Evolutionary conservation across 352 stramenopile genomes (phyloP).

Genomic region (Pythium sukuiense): DNA sequence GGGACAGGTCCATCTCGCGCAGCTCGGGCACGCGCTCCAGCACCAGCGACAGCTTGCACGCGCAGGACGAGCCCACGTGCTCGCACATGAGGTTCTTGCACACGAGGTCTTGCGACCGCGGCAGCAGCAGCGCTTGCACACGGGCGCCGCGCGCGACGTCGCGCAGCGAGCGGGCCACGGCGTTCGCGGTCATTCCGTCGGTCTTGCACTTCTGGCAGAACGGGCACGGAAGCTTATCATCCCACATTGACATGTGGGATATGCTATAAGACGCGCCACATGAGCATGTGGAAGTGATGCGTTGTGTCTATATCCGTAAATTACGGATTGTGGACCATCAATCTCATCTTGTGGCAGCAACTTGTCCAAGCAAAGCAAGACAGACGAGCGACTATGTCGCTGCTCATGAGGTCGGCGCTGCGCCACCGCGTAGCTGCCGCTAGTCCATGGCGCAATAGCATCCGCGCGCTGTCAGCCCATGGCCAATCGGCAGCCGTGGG

Average conservation of each 20-base stretch:
- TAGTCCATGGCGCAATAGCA: not conserved
- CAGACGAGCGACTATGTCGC: slow-evolving; percentile 1
- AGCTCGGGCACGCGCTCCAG: slow-evolving; percentile 75
- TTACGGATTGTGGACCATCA: not conserved
- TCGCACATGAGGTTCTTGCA: slow-evolving; percentile 93
- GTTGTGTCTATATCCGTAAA: slow-evolving; percentile 1
- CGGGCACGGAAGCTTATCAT: not conserved
- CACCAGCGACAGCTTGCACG: slow-evolving; percentile 79
- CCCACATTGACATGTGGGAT: slow-evolving; percentile 10
- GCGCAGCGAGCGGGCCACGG: slow-evolving; percentile 47
- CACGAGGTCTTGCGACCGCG: slow-evolving; percentile 82
- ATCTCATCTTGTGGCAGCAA: slow-evolving; percentile 16
- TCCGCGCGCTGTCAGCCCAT: slow-evolving; percentile 24
- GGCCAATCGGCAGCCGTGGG: not conserved
- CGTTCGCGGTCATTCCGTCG: not conserved
- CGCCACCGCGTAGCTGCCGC: slow-evolving; percentile 8
- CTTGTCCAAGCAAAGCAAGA: not conserved
- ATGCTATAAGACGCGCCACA: not conserved
- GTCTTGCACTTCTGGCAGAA: not conserved
- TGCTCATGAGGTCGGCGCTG: slow-evolving; percentile 14
- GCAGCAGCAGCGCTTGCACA: slow-evolving; percentile 66
- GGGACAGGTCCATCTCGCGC: slow-evolving; percentile 63
- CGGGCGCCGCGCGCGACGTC: slow-evolving; percentile 62
- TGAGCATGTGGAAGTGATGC: not conserved
- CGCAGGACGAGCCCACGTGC: slow-evolving; percentile 82